A percentile compares a stretch with the other conserved stretches of the same genome.
phyloP scores from a whole-genome alignment of 1,284 basidiomycete species.

The Malassezia slooffiae region DNA sequence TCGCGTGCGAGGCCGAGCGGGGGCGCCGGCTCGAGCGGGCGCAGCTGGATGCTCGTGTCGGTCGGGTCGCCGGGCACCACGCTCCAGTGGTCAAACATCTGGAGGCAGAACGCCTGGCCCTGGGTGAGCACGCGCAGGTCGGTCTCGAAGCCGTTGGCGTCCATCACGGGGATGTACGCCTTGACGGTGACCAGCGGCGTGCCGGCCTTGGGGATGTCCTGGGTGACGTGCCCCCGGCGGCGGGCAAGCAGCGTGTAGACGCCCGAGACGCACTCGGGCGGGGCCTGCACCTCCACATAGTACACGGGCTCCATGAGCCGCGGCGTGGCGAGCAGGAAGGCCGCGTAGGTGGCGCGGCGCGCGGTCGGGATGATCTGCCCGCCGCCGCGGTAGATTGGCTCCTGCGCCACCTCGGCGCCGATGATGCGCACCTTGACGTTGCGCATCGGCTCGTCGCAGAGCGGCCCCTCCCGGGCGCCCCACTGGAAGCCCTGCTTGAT shows the following conservation, averaged over 20 bases:
- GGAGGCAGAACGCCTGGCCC: slow-evolving; percentile 91
- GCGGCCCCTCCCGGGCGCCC: slow-evolving; percentile 89
- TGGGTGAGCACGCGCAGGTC: slow-evolving; percentile 92
- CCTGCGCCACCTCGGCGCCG: slow-evolving; percentile 77
- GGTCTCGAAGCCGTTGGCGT: slow-evolving; percentile 97
- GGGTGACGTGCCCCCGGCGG: slow-evolving; percentile 90
- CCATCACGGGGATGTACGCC: slow-evolving; percentile 92
- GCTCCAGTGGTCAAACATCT: slow-evolving; percentile 95
- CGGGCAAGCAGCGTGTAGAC: slow-evolving; percentile 95
- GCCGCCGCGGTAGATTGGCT: slow-evolving; percentile 92
- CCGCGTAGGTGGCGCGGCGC: slow-evolving; percentile 95
- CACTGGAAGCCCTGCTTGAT: slow-evolving; percentile 99
- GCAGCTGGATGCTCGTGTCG: slow-evolving; percentile 84
- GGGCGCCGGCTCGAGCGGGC: slow-evolving; percentile 90
- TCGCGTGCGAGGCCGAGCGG: slow-evolving; percentile 68
- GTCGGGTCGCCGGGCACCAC: slow-evolving; percentile 96
- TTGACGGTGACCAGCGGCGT: slow-evolving; percentile 95
- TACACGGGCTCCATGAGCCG: slow-evolving; percentile 79
- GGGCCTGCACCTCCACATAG: slow-evolving; percentile 94
- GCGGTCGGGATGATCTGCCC: slow-evolving; percentile 98
- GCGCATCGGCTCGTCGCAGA: slow-evolving; percentile 97
- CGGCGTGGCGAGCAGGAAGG: slow-evolving; percentile 67
- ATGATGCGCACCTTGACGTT: slow-evolving; percentile 95
- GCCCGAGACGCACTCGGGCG: slow-evolving; percentile 93
- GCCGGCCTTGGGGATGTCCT: slow-evolving; percentile 92